Conservation (phyloP, 495 filamentous ascomycete species). For the Chaetomium tenue region DNA sequence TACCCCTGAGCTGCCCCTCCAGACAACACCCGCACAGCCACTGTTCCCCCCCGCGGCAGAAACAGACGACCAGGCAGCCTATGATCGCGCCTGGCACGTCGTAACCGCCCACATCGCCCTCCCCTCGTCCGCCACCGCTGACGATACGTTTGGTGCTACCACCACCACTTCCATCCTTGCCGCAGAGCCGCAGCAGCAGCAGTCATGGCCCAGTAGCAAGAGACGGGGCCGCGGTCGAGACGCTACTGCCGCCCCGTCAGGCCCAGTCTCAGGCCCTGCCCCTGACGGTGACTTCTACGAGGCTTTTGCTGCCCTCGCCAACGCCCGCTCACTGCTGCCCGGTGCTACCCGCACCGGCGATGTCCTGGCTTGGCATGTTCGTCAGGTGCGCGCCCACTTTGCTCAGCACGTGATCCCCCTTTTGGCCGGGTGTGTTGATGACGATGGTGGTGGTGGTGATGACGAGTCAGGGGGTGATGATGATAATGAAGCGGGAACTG, state of each 20-base stretch:
- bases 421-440: slow-evolving; percentile 39
- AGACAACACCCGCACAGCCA: slow-evolving; percentile 21
- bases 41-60: slow-evolving; percentile 25
- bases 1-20: slow-evolving; percentile 9
- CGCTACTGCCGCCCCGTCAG: slow-evolving; percentile 2
- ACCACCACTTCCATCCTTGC: slow-evolving; percentile 32
- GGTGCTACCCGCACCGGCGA: slow-evolving; percentile 48
- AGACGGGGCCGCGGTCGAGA: slow-evolving; percentile 6
- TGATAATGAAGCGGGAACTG: not conserved
- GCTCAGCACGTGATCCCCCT: slow-evolving; percentile 51
- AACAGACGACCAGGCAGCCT: slow-evolving; percentile 55
- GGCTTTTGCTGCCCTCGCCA: slow-evolving; percentile 44
- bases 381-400: slow-evolving; percentile 53
- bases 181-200: slow-evolving; percentile 40
- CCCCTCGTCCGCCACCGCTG: slow-evolving; percentile 47
- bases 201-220: not conserved
- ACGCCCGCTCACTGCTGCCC: slow-evolving; percentile 42
- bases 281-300: slow-evolving; percentile 41
- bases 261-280: not conserved
- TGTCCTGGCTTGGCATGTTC: slow-evolving; percentile 52
- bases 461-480: slow-evolving; percentile 7
- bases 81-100: slow-evolving; percentile 67
- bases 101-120: slow-evolving; percentile 63
- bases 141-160: slow-evolving; percentile 42
- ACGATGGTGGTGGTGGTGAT: slow-evolving; percentile 11